Percentiles rank a stretch among this genome's conserved stretches.
phyloP scores from a whole-genome alignment of 2,329 filamentous ascomycete species.

The Stenocarpella maydis region DNA sequence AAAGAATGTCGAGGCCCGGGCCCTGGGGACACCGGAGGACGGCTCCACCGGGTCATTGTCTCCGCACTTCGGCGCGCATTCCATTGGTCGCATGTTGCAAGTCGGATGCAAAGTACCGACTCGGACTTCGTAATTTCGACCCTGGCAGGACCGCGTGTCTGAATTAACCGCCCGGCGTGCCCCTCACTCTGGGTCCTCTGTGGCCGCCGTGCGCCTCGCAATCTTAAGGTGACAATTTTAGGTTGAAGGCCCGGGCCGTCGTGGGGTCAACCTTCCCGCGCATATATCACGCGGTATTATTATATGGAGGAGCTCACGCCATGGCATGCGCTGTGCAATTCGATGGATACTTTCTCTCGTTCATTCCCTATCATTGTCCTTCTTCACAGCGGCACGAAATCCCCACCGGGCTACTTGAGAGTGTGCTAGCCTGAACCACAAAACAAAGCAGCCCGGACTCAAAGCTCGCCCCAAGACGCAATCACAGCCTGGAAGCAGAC shows the following conservation, averaged over 20 bases:
- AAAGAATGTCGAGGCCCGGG: background rate
- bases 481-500: too few species aligned
- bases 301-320: background rate
- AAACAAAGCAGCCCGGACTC: too few species aligned
- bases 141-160: slow-evolving; percentile 9
- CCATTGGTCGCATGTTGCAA: slow-evolving; percentile 23
- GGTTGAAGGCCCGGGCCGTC: slow-evolving; percentile 28
- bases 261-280: background rate
- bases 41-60: slow-evolving; percentile 13
- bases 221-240: slow-evolving; percentile 5
- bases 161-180: slow-evolving; percentile 29
- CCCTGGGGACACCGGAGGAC: background rate
- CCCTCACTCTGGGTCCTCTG: slow-evolving; percentile 14
- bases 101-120: slow-evolving; percentile 20
- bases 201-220: background rate
- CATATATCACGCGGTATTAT: slow-evolving; percentile 9
- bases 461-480: too few species aligned
- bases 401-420: too few species aligned
- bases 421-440: too few species aligned
- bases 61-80: slow-evolving; percentile 27
- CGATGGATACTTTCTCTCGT: too few species aligned
- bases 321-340: background rate
- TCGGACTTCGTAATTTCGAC: slow-evolving; percentile 21
- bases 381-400: background rate
- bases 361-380: background rate